A percentile compares a stretch with the other conserved stretches of the same genome.
These are phyloP conservation scores for Saccharomycopsis sp. DNA, from an alignment of 805 yeast genomes.

Conservation along the genomic window DNA sequence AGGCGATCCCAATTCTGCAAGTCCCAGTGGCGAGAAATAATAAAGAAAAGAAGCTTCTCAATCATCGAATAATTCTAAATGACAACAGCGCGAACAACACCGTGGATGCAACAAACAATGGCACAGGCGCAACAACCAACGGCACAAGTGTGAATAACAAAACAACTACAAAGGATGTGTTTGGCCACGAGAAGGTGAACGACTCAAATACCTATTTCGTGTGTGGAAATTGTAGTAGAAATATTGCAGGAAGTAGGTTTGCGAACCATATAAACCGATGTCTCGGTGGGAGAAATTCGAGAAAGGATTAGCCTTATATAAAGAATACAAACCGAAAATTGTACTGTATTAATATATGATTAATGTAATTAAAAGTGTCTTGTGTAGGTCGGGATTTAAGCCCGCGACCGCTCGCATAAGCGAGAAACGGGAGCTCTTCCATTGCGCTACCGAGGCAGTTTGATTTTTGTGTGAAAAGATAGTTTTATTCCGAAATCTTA, in stretches of 20 bases:
- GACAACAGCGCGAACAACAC: slow-evolving; percentile 3
- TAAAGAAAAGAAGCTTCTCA: slow-evolving; percentile 14
- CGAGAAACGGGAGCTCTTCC: too few relatives aligned
- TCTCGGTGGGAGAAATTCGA: slow-evolving; percentile 52
- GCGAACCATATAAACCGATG: slow-evolving; percentile 93
- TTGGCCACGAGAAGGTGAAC: slow-evolving; percentile 43
- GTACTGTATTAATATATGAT: too few relatives aligned
- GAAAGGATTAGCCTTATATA: slow-evolving; percentile 19
- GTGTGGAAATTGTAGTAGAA: slow-evolving; percentile 78
- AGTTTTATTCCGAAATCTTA: too few relatives aligned
- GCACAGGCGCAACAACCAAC: slow-evolving; percentile 23
- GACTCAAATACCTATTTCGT: slow-evolving; percentile 57
- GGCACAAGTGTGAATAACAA: slow-evolving; percentile 22
- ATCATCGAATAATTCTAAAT: slow-evolving; percentile 10
- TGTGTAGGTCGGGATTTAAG: too few relatives aligned
- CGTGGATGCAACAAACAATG: slow-evolving; percentile 18
- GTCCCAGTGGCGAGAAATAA: slow-evolving; percentile 5
- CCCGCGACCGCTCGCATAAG: too few relatives aligned
- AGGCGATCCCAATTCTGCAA: slow-evolving; percentile 21
- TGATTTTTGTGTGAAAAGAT: too few relatives aligned
- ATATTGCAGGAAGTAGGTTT: slow-evolving; percentile 84
- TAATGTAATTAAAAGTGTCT: too few relatives aligned
- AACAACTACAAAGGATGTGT: slow-evolving; percentile 33
- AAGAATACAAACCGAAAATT: too few relatives aligned
- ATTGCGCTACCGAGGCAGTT: too few relatives aligned